Conservation (phyloP, 371 early-diverging fungal species). For the Mucor irregularis region DNA sequence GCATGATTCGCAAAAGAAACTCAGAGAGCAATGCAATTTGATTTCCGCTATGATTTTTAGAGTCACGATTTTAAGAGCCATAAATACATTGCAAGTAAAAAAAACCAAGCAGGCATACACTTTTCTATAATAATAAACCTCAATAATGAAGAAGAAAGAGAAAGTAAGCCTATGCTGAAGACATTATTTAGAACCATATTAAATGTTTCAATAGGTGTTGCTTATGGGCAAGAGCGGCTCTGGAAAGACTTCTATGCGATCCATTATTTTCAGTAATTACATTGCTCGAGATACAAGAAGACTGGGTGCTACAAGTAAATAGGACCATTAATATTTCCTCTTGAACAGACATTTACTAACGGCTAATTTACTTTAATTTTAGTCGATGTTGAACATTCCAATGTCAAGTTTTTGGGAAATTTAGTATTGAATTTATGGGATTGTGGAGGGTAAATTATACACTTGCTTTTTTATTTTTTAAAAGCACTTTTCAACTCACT, state of each 20-base stretch:
- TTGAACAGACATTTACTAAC: background rate
- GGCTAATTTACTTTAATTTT: background rate
- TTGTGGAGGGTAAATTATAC: slow-evolving; percentile 73
- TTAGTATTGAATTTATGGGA: slow-evolving; percentile 96
- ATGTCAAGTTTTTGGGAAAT: slow-evolving; percentile 93
- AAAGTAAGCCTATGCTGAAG: too few relatives aligned
- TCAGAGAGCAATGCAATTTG: too few relatives aligned
- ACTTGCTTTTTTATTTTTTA: background rate
- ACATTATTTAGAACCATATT: too few relatives aligned
- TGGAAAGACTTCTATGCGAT: slow-evolving; percentile 98
- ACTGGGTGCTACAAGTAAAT: slow-evolving; percentile 90
- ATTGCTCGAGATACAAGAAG: slow-evolving; percentile 93
- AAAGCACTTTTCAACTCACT: background rate
- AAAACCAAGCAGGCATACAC: too few relatives aligned
- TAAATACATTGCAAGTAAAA: too few relatives aligned
- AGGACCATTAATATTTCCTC: background rate
- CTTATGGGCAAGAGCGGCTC: slow-evolving; percentile 98
- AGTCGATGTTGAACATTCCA: slow-evolving; percentile 97
- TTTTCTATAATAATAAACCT: too few relatives aligned
- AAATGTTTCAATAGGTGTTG: slow-evolving; percentile 83
- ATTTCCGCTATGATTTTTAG: too few relatives aligned
- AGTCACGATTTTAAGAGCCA: too few relatives aligned
- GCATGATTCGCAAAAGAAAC: too few relatives aligned
- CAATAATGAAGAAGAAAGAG: too few relatives aligned
- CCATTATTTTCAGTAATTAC: slow-evolving; percentile 96